These are phyloP conservation scores for Cystofilobasidium bisporidii DNA, from an alignment of 768 basidiomycete species.

Conservation along the genomic window DNA sequence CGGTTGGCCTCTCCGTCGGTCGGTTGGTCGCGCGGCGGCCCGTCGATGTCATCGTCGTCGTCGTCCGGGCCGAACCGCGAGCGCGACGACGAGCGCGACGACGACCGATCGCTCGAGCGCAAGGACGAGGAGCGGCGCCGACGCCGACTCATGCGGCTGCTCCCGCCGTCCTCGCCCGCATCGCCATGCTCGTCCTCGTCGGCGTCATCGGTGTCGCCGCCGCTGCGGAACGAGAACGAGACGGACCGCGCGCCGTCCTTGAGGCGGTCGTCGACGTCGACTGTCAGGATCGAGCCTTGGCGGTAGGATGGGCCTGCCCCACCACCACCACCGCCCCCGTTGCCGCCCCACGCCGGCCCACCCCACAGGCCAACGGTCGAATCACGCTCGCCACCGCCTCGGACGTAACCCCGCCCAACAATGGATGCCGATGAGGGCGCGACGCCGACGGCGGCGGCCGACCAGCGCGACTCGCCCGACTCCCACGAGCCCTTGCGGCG, in stretches of 20 bases:
- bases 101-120: not conserved
- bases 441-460: constrained; percentile 6
- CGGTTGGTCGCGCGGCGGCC: too few species aligned
- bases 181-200: not conserved
- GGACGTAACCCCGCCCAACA: not conserved
- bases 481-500: constrained; percentile 21
- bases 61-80: not conserved
- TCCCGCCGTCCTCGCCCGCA: not conserved
- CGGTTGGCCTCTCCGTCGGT: too few species aligned
- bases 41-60: not conserved
- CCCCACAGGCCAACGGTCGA: constrained; percentile 4
- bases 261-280: not conserved
- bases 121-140: not conserved
- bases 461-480: constrained; percentile 20
- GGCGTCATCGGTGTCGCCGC: not conserved
- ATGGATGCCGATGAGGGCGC: not conserved
- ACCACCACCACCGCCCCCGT: not conserved
- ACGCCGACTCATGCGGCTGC: not conserved
- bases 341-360: not conserved
- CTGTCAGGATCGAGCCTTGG: not conserved
- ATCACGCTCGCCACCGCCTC: constrained; percentile 7
- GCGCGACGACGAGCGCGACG: not conserved
- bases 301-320: not conserved
- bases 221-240: not conserved
- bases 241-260: not conserved